Base-by-base conservation (phyloP, 2,329 filamentous ascomycete species). In the Periglandula ipomoeae region DNA sequence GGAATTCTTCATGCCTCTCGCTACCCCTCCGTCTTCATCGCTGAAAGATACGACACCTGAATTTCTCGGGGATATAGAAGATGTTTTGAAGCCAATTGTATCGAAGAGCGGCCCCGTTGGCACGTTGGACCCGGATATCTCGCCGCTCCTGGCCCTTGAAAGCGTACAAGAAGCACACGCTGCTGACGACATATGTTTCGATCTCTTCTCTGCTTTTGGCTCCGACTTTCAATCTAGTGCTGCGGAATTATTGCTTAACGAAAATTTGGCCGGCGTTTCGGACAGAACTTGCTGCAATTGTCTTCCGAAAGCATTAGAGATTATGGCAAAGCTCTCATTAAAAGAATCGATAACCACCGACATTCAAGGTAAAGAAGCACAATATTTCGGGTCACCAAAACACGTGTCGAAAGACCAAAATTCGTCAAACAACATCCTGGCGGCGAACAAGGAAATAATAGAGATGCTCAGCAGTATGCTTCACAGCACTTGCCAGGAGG, bases 401-500 rank as follows among this genome's bases (percentile, higher is more conserved):
- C 42, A 17, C 11, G 10, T 17, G 3, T 10, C 10, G 17, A 17
- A 32, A 5, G 17, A 8, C 4, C 17, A 35, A 7, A 11, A 4
- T 20, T 20, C 23, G 27, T 17, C 26, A 17, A 38, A 20, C 9
- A 38, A 27, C 22, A 20, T 47, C 8, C 17, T 52, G 11, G n/a
- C 6, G n/a, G 38, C 43, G 20, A 50, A 52, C 41, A 52, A 37
- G 27, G 38, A 47, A 20, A 45, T 44, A 15, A 52, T 48, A 9
- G 32, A 52, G 20, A 44, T 45, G 9, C 23, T 48, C 9, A 35
- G 41, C 34, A 46, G 17, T n/a, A 62, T 65, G 55, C 55, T 67
- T 22, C 46, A 58, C 40, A 65, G 64, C 40, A 53, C 60, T 1
- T 68, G 65, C 48, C 51, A 54, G 3, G 44, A 64, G 10, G 57